phyloP scores from a whole-genome alignment of 768 basidiomycete genomes.

The Candolleomyces eurysporus region DNA sequence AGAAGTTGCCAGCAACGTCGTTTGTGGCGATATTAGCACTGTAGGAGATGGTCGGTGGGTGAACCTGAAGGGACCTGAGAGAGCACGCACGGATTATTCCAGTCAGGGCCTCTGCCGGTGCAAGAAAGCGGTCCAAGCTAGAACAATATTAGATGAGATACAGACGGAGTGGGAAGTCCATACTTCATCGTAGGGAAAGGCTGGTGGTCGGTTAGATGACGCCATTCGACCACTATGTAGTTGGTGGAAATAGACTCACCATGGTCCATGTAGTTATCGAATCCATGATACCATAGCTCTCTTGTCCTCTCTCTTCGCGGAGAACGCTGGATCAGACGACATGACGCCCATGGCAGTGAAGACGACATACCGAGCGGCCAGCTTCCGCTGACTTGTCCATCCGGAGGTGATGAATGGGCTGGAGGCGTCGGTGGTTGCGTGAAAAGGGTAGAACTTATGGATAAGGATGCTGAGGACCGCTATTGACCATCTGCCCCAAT shows the following conservation, averaged over 20 bases:
- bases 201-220: slow-evolving; percentile 35
- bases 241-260: slow-evolving; percentile 40
- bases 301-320: slow-evolving; percentile 60
- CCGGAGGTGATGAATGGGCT: slow-evolving; percentile 29
- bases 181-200: slow-evolving; percentile 88
- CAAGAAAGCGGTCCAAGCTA: slow-evolving; percentile 91
- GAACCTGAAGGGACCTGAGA: neutral
- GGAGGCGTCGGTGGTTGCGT: slow-evolving; percentile 28
- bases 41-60: slow-evolving; percentile 10
- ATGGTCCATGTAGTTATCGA: slow-evolving; percentile 80
- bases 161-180: slow-evolving; percentile 5
- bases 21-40: slow-evolving; percentile 78
- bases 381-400: slow-evolving; percentile 61
- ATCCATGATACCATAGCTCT: slow-evolving; percentile 89
- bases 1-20: slow-evolving; percentile 94
- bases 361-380: slow-evolving; percentile 50
- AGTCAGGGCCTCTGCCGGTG: slow-evolving; percentile 83
- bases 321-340: neutral
- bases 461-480: slow-evolving; percentile 36
- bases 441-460: slow-evolving; percentile 29
- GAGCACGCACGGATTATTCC: slow-evolving; percentile 69
- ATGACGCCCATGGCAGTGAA: neutral
- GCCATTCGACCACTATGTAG: neutral
- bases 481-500: slow-evolving; percentile 51
- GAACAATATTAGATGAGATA: neutral